Evolutionary conservation across 208 protist species (phyloP), one percentile per base, ranked within the genome.

Genomic region (Leishmania amazonensis): DNA sequence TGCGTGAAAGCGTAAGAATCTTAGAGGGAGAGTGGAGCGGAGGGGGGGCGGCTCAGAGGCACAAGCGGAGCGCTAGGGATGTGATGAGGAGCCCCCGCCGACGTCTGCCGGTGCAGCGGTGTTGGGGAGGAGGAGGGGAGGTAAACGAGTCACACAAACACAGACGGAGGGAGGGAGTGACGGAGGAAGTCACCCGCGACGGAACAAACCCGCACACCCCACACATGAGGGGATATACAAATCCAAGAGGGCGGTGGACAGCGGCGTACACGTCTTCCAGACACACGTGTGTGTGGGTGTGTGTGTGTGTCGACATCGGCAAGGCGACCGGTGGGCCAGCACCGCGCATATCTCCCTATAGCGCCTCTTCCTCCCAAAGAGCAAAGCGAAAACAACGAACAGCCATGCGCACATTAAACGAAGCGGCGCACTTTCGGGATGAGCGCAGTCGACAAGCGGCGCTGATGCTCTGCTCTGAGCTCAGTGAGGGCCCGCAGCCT

Each of bases 381-480:
- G 4, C 4, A 47, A 49, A 31, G 7, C 68, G n/a, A 13, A 19
- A 47, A 49, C 24, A 51, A 6, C 9, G 17, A 7, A 35, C 68
- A n/a, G 45, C 24, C 38, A 3, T 73, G 68, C 38, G 9, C 42
- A 15, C 38, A n/a, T 28, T 73, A 79, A 38, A 86, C 53, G 35
- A 76, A 80, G 35, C 76, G 79, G 72, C 89, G 88, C 24, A 96
- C 84, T 70, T 91, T 94, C 5, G 93, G 91, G 47, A 94, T 74
- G 38, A 96, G 75, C 19, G 75, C 78, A 19, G 75, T 80, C 62
- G 89, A 84, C 64, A 96, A 85, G 51, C 87, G 85, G 9, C 83
- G 76, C 68, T 89, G 88, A 76, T 96, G 89, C 76, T 91, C 91
- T 9, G 83, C 84, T 35, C 91, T 88, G 57, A 96, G 81, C 35